These are phyloP conservation scores for Diaporthe sp. DNA, from an alignment of 2,329 filamentous ascomycete genomes.

Conservation along the genomic window DNA sequence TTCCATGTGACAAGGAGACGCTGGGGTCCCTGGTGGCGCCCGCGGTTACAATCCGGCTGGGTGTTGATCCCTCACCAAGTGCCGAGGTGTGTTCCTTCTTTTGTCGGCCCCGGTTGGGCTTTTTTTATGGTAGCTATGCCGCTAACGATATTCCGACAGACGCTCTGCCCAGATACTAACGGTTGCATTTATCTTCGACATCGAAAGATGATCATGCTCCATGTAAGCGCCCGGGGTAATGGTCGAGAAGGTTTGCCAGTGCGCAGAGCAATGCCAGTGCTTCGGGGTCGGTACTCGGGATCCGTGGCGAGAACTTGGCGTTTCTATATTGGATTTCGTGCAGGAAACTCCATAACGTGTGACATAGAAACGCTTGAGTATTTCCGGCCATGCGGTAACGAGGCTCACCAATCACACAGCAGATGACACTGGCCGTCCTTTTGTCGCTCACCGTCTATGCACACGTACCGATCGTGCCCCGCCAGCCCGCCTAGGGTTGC, in stretches of 20 bases:
- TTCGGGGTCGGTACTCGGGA: slow-evolving; percentile 25
- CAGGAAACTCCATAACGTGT: slow-evolving; percentile 21
- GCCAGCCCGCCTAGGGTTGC: neutral
- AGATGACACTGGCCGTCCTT: neutral
- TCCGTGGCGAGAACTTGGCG: slow-evolving; percentile 30
- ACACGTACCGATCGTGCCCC: neutral
- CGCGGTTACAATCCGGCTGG: slow-evolving; percentile 12
- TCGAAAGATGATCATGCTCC: neutral
- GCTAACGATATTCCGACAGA: slow-evolving; percentile 9
- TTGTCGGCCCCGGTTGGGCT: neutral
- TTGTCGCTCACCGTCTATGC: slow-evolving; percentile 23
- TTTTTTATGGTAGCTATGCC: neutral
- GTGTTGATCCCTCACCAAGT: slow-evolving; percentile 17
- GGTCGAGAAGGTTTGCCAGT: neutral
- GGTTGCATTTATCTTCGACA: neutral
- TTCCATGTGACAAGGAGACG: slow-evolving; percentile 28
- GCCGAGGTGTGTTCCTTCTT: neutral
- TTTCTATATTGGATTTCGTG: slow-evolving; percentile 31
- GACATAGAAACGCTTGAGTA: slow-evolving; percentile 3
- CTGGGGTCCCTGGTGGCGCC: slow-evolving; percentile 23
- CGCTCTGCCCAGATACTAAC: neutral
- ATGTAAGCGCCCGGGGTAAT: neutral
- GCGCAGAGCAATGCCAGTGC: neutral
- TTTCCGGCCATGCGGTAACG: slow-evolving; percentile 29
- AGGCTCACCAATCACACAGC: slow-evolving; percentile 23